phyloP scores from a whole-genome alignment of 1,139 yeast species.

The Ogataea hybrid region DNA sequence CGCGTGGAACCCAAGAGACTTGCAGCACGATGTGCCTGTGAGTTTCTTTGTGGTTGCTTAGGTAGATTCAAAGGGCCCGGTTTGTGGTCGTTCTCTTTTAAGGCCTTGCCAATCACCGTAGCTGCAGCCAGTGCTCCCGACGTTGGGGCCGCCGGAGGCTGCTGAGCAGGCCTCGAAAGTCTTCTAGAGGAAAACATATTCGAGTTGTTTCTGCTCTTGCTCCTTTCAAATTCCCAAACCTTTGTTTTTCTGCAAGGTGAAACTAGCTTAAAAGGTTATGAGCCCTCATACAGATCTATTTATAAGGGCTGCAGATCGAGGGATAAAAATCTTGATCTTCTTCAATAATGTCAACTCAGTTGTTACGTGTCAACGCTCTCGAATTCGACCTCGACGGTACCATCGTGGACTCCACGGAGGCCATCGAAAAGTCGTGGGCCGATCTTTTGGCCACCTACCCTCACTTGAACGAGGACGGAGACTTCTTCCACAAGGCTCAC shows the following conservation, averaged over 20 bases:
- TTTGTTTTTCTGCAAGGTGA: slow-evolving; percentile 8
- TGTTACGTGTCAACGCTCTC: slow-evolving; percentile 25
- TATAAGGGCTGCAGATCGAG: not conserved
- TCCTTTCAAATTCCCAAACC: slow-evolving; percentile 3
- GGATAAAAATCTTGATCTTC: not conserved
- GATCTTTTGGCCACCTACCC: slow-evolving; percentile 55
- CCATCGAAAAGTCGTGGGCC: slow-evolving; percentile 76
- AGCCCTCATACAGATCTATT: not conserved
- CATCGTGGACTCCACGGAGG: slow-evolving; percentile 75
- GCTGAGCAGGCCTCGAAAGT: slow-evolving; percentile 20
- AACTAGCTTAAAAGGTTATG: slow-evolving; percentile 1
- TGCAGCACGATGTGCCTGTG: slow-evolving; percentile 19
- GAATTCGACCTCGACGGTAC: slow-evolving; percentile 88
- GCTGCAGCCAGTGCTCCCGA: slow-evolving; percentile 36
- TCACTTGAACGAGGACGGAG: slow-evolving; percentile 36
- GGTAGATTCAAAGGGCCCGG: slow-evolving; percentile 26
- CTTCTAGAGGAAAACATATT: slow-evolving; percentile 23
- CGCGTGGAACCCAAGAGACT: slow-evolving; percentile 23
- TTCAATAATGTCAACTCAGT: slow-evolving; percentile 14
- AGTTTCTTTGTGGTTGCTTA: slow-evolving; percentile 17
- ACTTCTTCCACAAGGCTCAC: slow-evolving; percentile 71
- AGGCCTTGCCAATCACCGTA: slow-evolving; percentile 34
- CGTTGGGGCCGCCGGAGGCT: slow-evolving; percentile 28
- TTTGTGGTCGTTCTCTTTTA: slow-evolving; percentile 30
- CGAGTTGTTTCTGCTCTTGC: slow-evolving; percentile 2